A percentile compares a stretch with the other conserved stretches of the same genome.
phyloP scores from a whole-genome alignment of 2,329 filamentous ascomycete genomes.

The Fusarium mexicanum region DNA sequence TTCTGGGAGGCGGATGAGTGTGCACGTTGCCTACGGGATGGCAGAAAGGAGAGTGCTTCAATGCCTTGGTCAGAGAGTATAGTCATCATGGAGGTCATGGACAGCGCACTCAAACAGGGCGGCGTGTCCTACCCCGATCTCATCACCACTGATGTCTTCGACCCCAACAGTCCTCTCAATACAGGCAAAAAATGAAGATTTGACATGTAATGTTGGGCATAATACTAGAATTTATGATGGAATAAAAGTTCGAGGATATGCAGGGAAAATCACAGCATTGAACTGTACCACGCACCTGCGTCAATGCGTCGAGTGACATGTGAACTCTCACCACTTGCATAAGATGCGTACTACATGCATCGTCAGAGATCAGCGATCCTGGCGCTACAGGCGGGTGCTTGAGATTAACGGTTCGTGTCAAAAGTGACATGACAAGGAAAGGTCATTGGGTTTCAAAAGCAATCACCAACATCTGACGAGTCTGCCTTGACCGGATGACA shows the following conservation, averaged over 20 bases:
- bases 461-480: constrained; percentile 30
- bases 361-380: constrained; percentile 24
- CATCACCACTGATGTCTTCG: constrained; percentile 67
- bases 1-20: constrained; percentile 89
- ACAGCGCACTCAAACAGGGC: constrained; percentile 63
- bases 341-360: constrained; percentile 15
- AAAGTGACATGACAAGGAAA: constrained; percentile 26
- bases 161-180: constrained; percentile 70
- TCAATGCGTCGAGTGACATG: not conserved
- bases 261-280: constrained; percentile 3
- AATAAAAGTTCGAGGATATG: not conserved
- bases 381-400: constrained; percentile 28
- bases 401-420: constrained; percentile 41
- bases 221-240: not conserved
- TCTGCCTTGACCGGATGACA: constrained; percentile 14
- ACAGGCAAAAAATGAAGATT: constrained; percentile 55
- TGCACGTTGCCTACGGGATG: constrained; percentile 78
- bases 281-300: not conserved
- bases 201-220: not conserved
- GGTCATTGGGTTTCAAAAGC: constrained; percentile 1
- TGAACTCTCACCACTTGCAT: constrained; percentile 8
- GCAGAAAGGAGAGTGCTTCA: constrained; percentile 76
- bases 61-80: constrained; percentile 81
- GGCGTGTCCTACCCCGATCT: constrained; percentile 63
- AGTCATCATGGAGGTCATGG: constrained; percentile 82